Evolutionary conservation across 1,284 basidiomycete genomes (phyloP).

Genomic region (Marasmius oreades): DNA sequence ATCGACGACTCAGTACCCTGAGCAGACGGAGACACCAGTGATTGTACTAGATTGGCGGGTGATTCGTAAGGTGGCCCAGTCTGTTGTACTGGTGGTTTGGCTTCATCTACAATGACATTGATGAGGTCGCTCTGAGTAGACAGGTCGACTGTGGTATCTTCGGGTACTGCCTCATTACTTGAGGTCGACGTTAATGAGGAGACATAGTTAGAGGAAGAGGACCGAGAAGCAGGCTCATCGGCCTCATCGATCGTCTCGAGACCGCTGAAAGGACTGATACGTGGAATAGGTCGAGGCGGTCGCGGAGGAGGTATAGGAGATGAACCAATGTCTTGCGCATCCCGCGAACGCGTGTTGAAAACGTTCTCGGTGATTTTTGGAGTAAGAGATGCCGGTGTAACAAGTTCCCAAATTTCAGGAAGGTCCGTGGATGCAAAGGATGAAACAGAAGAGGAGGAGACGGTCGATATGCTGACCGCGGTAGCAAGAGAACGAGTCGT

Average conservation of each 20-base stretch:
- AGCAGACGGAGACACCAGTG: not conserved
- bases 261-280: conserved; percentile 1
- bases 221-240: not conserved
- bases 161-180: not conserved
- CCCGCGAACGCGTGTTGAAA: not conserved
- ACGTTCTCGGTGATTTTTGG: not conserved
- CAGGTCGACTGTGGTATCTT: not conserved
- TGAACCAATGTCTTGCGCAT: not conserved
- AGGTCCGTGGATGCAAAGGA: not conserved
- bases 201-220: not conserved
- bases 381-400: not conserved
- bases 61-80: not conserved
- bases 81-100: not conserved
- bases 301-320: not conserved
- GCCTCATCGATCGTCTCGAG: not conserved
- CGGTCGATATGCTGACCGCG: not conserved
- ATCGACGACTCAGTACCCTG: not conserved
- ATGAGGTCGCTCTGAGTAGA: not conserved
- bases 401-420: not conserved
- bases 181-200: not conserved
- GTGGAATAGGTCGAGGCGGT: not conserved
- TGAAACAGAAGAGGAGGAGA: not conserved
- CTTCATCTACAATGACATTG: not conserved
- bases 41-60: too few species aligned
- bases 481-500: not conserved